Evolutionary conservation across 2,329 filamentous ascomycete species (phyloP).

Genomic region (Hymenoscyphus occultus): DNA sequence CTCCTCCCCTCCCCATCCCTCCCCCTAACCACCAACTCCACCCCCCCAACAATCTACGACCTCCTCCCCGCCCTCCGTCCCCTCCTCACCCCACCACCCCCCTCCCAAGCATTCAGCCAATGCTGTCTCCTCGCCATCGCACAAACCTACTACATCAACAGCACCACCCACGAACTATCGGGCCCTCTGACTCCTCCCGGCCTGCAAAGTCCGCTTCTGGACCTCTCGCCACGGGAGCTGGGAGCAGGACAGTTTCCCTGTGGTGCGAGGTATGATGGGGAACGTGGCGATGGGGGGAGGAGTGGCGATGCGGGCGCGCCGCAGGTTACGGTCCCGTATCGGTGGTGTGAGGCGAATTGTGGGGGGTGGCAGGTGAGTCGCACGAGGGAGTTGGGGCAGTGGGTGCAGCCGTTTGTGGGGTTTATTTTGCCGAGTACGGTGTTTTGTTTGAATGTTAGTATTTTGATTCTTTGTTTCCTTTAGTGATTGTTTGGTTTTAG

Average conservation of each 20-base stretch:
- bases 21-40: neutral
- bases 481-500: too few species aligned
- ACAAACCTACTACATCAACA: neutral
- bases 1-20: neutral
- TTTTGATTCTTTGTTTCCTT: too few species aligned
- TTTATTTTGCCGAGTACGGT: constrained; percentile 21
- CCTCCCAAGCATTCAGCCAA: neutral
- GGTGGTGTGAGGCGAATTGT: constrained; percentile 20
- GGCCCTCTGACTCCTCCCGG: neutral
- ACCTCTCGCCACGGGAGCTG: neutral
- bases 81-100: neutral
- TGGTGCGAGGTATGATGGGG: neutral
- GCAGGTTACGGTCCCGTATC: constrained; percentile 8
- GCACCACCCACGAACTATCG: neutral
- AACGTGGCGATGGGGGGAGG: neutral
- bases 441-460: constrained; percentile 17
- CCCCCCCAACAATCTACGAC: neutral
- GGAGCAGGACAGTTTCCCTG: neutral
- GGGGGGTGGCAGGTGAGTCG: constrained; percentile 16
- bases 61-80: neutral
- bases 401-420: constrained; percentile 19
- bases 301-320: neutral
- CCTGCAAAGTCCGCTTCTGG: neutral
- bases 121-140: neutral
- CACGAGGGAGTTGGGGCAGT: constrained; percentile 14